Conservation (phyloP, 2,329 filamentous ascomycete genomes). For the Cladosporium sp. region DNA sequence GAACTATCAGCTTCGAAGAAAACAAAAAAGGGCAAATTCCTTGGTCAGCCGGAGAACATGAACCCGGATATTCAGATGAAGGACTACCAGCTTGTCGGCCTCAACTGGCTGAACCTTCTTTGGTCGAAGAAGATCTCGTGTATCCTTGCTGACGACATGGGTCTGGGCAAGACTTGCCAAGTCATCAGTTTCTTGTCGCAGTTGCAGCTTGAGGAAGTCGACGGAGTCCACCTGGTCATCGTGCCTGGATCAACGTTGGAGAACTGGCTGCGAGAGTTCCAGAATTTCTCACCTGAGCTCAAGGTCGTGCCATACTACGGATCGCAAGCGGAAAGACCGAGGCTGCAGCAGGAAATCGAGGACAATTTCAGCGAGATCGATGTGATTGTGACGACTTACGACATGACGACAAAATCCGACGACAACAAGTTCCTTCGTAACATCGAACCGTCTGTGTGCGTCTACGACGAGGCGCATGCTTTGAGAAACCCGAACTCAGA, state of each 20-base stretch:
- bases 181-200: conserved; percentile 89
- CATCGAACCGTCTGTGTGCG: conserved; percentile 54
- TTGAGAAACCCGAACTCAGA: conserved; percentile 84
- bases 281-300: conserved; percentile 74
- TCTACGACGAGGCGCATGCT: conserved; percentile 93
- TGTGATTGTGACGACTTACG: conserved; percentile 68
- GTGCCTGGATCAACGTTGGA: conserved; percentile 91
- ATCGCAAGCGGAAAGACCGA: conserved; percentile 59
- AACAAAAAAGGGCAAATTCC: conserved; percentile 44
- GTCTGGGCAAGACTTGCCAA: conserved; percentile 88
- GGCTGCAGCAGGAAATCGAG: conserved; percentile 63
- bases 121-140: conserved; percentile 76
- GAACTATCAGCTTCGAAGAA: conserved; percentile 29
- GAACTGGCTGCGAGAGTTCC: conserved; percentile 91
- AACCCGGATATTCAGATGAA: conserved; percentile 72
- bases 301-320: conserved; percentile 71
- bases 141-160: conserved; percentile 97
- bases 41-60: conserved; percentile 74
- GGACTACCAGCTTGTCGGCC: conserved; percentile 85
- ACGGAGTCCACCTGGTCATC: conserved; percentile 75
- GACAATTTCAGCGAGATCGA: conserved; percentile 61
- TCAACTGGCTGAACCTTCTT: conserved; percentile 89
- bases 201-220: conserved; percentile 63
- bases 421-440: conserved; percentile 60
- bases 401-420: conserved; percentile 55